Base-by-base conservation (phyloP, 768 basidiomycete species). In the Termitomyces bulborhizus region DNA sequence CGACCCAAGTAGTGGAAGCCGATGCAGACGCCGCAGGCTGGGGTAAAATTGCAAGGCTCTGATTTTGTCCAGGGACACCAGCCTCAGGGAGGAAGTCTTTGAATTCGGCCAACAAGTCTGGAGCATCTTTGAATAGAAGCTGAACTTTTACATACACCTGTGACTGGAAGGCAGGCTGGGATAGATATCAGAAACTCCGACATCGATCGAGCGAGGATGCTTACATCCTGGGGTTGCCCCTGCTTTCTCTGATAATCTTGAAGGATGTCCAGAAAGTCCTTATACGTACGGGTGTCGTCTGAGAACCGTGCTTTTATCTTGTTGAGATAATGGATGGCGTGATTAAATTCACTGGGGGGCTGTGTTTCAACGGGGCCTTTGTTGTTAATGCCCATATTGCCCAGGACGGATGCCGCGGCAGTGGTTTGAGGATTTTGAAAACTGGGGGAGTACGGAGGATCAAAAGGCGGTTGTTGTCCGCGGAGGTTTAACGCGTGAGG, bases 241-340 rank as follows among this genome's bases (percentile, higher is more conserved):
- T 87, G 85, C 60, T 95, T 90, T 66, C 90, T 90, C 65, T 91
- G 88, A 72, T 92, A 91, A 43, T 86, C 82, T 71, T 93, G 91
- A 58, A 93, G 71, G 46, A 93, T 90, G 72, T 93, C 91, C 62
- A 93, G 72, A 65, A 93, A 93, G 64, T 89, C 85, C 69, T 92
- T 92, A 72, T 93, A 93, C 32, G 88, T 94, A 63, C 93, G 92
- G n/a, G 88, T 84, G 57, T 97, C 93, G 60, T 88, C 84, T 11
- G 82, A 72, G 69, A 88, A 98, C 21, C 94, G 85, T 16, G 85
- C 85, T 73, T 98, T 98, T 76, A 99, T 98, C 76, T 95, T 96
- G 81, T 97, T 98, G 63, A 99, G 85, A 69, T 95, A 99, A 63
- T 93, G 85, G 59, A 98, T 98, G 13, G 97, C 97, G 64, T 96